These are phyloP conservation scores for Balamuthia mandrillaris DNA, from an alignment of 208 protist species.

Conservation along the genomic window DNA sequence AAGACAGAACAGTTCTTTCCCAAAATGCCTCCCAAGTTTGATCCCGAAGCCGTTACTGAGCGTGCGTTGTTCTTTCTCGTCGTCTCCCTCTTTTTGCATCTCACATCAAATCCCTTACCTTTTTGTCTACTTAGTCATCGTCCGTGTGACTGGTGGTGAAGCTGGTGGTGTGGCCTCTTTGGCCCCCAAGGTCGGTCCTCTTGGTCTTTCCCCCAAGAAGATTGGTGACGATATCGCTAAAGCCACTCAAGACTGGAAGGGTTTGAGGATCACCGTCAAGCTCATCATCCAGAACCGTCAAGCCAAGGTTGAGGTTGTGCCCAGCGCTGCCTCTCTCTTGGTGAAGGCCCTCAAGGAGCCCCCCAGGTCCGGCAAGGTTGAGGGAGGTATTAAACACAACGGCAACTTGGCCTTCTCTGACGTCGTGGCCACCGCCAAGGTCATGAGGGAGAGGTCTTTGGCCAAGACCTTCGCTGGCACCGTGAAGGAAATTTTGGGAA, in stretches of 20 bases:
- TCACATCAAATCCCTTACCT: not conserved
- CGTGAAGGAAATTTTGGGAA: slow-evolving; percentile 98
- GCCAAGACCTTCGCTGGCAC: slow-evolving; percentile 88
- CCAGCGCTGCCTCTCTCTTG: slow-evolving; percentile 92
- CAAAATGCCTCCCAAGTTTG: slow-evolving; percentile 97
- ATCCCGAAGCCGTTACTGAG: slow-evolving; percentile 89
- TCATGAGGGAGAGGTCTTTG: slow-evolving; percentile 90
- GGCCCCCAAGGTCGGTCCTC: slow-evolving; percentile 98
- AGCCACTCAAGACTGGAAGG: slow-evolving; percentile 97
- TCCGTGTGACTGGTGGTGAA: slow-evolving; percentile 97
- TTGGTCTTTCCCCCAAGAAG: slow-evolving; percentile 98
- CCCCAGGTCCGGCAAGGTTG: slow-evolving; percentile 98
- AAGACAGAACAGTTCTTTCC: too few relatives aligned
- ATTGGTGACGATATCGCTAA: slow-evolving; percentile 99
- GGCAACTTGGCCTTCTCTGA: slow-evolving; percentile 96
- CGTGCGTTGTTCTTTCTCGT: slow-evolving; percentile 51
- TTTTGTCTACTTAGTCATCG: slow-evolving; percentile 79
- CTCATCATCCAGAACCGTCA: slow-evolving; percentile 97
- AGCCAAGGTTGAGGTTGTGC: slow-evolving; percentile 92
- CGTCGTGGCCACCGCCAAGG: slow-evolving; percentile 94
- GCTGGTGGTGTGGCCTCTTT: slow-evolving; percentile 92
- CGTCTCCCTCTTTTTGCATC: not conserved
- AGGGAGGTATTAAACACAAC: slow-evolving; percentile 98
- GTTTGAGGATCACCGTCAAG: slow-evolving; percentile 95
- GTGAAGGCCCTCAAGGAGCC: slow-evolving; percentile 99